These are phyloP conservation scores for Termitomyces eurrhizus DNA, from an alignment of 768 basidiomycete genomes.

Conservation along the genomic window DNA sequence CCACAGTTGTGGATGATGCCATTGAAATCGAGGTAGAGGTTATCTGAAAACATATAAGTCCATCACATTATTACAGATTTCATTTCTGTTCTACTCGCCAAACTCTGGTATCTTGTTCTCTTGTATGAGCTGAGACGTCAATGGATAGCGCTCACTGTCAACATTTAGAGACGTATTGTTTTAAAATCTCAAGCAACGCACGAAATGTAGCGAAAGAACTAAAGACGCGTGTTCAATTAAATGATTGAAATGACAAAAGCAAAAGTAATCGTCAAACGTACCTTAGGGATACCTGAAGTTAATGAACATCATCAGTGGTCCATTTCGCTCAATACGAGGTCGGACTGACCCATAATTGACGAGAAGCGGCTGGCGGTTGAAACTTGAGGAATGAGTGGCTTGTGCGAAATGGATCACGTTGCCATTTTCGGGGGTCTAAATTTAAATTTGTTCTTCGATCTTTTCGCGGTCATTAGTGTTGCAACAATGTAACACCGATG, in stretches of 20 bases:
- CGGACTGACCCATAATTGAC: slow-evolving; percentile 18
- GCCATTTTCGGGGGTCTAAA: slow-evolving; percentile 8
- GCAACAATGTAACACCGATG: no score
- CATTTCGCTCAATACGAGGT: neutral
- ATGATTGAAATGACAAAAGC: neutral
- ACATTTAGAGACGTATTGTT: slow-evolving; percentile 8
- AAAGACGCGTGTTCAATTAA: slow-evolving; percentile 14
- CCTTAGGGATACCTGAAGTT: slow-evolving; percentile 60
- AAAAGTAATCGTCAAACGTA: slow-evolving; percentile 23
- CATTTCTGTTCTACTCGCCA: slow-evolving; percentile 43
- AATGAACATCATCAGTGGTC: neutral
- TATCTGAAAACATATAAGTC: slow-evolving; percentile 46
- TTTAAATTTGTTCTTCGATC: no score
- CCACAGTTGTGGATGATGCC: slow-evolving; percentile 84
- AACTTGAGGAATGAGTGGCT: slow-evolving; percentile 9
- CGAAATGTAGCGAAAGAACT: slow-evolving; percentile 99
- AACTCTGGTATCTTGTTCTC: slow-evolving; percentile 99
- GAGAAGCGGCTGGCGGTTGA: slow-evolving; percentile 4
- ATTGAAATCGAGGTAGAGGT: slow-evolving; percentile 93
- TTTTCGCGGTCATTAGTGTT: no score
- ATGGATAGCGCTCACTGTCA: slow-evolving; percentile 89
- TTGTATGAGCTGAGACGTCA: slow-evolving; percentile 96
- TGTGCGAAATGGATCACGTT: slow-evolving; percentile 10
- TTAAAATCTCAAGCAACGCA: slow-evolving; percentile 32
- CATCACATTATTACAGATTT: neutral